Evolutionary conservation across 2,329 filamentous ascomycete species (phyloP), one percentile per base, ranked within the genome.

Genomic region (Exophiala phaeomuriformis): DNA sequence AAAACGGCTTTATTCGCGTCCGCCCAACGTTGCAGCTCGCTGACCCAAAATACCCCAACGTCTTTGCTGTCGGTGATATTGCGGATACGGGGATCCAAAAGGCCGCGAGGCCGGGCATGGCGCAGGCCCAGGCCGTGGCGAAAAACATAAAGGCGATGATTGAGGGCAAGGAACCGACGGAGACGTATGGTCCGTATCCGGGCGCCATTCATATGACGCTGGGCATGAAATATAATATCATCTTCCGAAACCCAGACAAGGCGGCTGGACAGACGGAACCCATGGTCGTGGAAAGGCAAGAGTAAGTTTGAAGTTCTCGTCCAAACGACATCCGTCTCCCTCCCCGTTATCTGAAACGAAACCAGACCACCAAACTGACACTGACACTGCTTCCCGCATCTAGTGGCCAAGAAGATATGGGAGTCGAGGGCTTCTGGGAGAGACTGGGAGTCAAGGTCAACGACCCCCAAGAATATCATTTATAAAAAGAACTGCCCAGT

Each of bases 21-120:
- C 73, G 74, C 47, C 71, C 75, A 0, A 82, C 78, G 0, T 69
- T 86, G 35, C 82, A 85, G 57, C 69, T 85, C 9, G 63, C 66
- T 4, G 76, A 79, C 59, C 67, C 71, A 1, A 54, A 58, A 0
- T 55, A 49, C 32, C 71, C 74, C 1, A 74, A 81, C 57, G 71
- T 85, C 2, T 85, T 82, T 59, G 78, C 77, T 0, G 76, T 80
- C n/a, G 83, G 83, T 10, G 82, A 85, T 58, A 78, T 86, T 2
- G 77, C 80, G 1, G 77, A 79, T 28, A 68, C 66, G 4, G 71
- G 73, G 1, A 70, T 70, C 0, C 66, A 69, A 35, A 75, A 75
- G 3, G 83, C 82, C 62, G 78, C 76, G 0, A 71, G 81, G 5
- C 75, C 79, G 0, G 79, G 77, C 0, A 71, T 71, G 42, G 69